These are phyloP conservation scores for Entelexis paramagnoliae DNA, from an alignment of 1,139 yeast genomes.

Conservation along the genomic window DNA sequence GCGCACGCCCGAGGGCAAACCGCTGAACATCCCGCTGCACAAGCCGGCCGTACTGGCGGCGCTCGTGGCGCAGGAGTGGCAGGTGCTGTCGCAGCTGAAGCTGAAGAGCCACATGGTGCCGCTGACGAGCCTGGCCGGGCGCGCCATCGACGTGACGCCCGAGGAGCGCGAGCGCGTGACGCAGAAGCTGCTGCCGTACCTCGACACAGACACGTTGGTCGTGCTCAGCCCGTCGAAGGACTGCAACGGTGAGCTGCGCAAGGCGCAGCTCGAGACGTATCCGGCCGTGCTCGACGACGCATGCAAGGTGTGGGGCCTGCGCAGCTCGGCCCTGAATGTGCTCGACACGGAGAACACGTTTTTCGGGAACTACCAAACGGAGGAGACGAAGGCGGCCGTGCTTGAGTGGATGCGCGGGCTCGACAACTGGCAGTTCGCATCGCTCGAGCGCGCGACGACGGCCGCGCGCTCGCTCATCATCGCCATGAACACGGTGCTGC, in stretches of 20 bases:
- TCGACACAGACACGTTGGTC: constrained; percentile 87
- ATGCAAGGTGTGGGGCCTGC: constrained; percentile 48
- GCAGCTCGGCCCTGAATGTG: constrained; percentile 35
- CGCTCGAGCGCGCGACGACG: constrained; percentile 77
- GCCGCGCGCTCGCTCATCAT: constrained; percentile 78
- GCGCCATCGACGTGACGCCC: constrained; percentile 57
- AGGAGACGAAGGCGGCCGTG: constrained; percentile 53
- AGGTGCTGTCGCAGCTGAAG: constrained; percentile 54
- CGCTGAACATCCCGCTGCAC: constrained; percentile 50
- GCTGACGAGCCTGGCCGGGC: constrained; percentile 71
- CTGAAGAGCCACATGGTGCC: constrained; percentile 77
- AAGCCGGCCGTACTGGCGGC: constrained; percentile 55
- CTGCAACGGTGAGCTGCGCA: constrained; percentile 70
- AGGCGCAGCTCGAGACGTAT: constrained; percentile 65
- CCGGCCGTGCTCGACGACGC: constrained; percentile 60
- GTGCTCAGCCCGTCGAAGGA: constrained; percentile 76
- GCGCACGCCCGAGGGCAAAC: constrained; percentile 75
- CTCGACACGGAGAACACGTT: constrained; percentile 72
- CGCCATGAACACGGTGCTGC: constrained; percentile 33
- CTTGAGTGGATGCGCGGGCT: constrained; percentile 53
- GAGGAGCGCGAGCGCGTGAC: constrained; percentile 27
- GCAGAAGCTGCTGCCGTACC: constrained; percentile 50
- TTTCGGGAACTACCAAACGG: constrained; percentile 64
- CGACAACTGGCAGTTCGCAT: constrained; percentile 67
- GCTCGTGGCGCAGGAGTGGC: constrained; percentile 82